Base-by-base conservation (phyloP, 208 protist genomes). In the Leishmania guyanensis region DNA sequence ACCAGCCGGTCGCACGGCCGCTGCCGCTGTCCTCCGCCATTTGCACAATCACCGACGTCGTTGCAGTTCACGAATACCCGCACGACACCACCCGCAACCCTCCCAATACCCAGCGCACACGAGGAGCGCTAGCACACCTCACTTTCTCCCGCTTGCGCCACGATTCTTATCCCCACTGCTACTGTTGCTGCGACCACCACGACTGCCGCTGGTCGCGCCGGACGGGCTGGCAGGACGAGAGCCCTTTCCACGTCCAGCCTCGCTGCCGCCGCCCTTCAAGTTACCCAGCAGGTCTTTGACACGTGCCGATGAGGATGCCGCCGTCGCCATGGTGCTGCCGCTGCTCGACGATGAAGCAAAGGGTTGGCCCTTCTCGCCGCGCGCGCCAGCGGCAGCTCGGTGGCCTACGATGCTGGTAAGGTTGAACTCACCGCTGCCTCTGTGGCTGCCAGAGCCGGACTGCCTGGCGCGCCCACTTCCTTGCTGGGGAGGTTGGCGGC, bases 361-460 rank as follows among this genome's bases (percentile, higher is more conserved):
- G 1, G 48, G 77, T 12, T 72, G 29, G 29, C 66, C 75, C 9
- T 69, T 56, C 39, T 46, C 73, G 54, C 29, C 33, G 46, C 64
- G 58, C 17, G 65, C 66, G 22, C 72, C 66, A 12, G 72, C 62
- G 54, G 69, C 70, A 20, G 79, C 69, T 17, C 73, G 77, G 26
- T 80, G 39, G 22, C 80, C 82, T 62, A 86, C 80, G 64, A 80
- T 66, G 50, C 77, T 86, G 73, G 82, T 65, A 26, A 86, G 74
- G 33, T 79, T 76, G 33, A 77, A 86, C 60, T 82, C 66, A n/a
- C 82, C 74, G 65, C 75, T 82, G 56, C 65, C 50, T 56, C 77
- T 54, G 80, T 76, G 69, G 69, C 54, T 70, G 74, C 70, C 64
- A 16, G 51, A 66, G 39, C 33, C 43, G 72, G n/a, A 20, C 65